Evolutionary conservation across 805 yeast genomes (phyloP), one percentile per base, ranked within the genome.

Genomic region (Cyberlindnera japonica): DNA sequence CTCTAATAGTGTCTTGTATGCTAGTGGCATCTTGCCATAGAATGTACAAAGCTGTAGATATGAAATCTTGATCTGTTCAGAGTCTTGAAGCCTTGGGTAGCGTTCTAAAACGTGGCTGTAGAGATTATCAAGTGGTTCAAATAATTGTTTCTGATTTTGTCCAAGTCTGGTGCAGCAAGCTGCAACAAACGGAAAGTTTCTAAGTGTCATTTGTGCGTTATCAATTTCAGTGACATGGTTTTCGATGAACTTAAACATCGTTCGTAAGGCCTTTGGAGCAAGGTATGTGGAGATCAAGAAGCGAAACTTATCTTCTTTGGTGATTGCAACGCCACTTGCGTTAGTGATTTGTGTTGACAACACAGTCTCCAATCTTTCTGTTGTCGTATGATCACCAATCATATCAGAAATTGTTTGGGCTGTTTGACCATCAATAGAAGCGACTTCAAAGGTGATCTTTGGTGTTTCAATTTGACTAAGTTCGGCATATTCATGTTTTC

Each of bases 231-330:
- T 9, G 20, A 38, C 23, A 33, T 33, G 36, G 8, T 35, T 17
- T 6, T 18, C 23, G 5, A 38, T 16, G 24, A 41, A 20, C n/a
- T 21, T 13, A 22, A 38, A 35, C 13, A 47, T 22, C 12, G 15
- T 18, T 1, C 27, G 3, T 3, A 29, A n/a, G 8, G 34, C 38
- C 21, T 38, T 24, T 7, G 27, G 25, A 4, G 29, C 25, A 18
- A 40, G 23, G 23, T 41, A 36, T 3, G 16, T 37, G 10, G 20
- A 13, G 7, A 40, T 24, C 10, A 47, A n/a, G 12, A 24, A 37
- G 3, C 16, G 7, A 10, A 44, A 16, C 19, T 47, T 47, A n/a
- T 43, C 37, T 6, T 47, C 46, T 12, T 40, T 38, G 3, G 44
- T 44, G 19, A 47, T 24, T 11, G 40, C 44, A 5, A 10, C 18